Evolutionary conservation across 345 rosid genomes (phyloP).

Genomic region (Brassica cretica): DNA sequence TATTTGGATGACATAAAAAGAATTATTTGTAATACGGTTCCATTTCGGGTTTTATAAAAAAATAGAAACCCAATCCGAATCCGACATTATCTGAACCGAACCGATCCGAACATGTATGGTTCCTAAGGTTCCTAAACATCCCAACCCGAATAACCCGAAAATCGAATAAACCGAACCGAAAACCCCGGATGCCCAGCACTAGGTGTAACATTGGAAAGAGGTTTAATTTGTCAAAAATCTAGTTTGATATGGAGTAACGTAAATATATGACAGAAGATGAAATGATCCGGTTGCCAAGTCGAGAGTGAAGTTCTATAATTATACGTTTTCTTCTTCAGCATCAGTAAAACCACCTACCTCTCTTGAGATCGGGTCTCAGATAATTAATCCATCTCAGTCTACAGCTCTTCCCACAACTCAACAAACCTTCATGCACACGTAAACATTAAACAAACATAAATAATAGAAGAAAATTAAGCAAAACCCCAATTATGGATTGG

Average conservation of each 20-base stretch:
- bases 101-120: no score
- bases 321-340: conserved; percentile 75
- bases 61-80: no score
- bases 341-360: conserved; percentile 71
- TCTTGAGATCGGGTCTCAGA: conserved; percentile 83
- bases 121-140: no score
- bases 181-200: no score
- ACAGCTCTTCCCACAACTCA: conserved; percentile 93
- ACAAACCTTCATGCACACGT: conserved; percentile 52
- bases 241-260: background rate
- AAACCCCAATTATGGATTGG: background rate
- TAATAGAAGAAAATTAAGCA: background rate
- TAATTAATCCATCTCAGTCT: conserved; percentile 95
- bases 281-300: conserved; percentile 51
- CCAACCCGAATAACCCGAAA: no score
- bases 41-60: no score
- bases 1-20: no score
- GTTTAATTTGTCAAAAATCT: no score
- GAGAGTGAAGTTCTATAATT: conserved; percentile 66
- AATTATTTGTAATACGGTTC: no score
- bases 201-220: no score
- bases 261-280: background rate
- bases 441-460: background rate
- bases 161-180: no score
- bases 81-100: no score